Base-by-base conservation (phyloP, 164 flowering plant species). In the Buxus sempervirens region DNA sequence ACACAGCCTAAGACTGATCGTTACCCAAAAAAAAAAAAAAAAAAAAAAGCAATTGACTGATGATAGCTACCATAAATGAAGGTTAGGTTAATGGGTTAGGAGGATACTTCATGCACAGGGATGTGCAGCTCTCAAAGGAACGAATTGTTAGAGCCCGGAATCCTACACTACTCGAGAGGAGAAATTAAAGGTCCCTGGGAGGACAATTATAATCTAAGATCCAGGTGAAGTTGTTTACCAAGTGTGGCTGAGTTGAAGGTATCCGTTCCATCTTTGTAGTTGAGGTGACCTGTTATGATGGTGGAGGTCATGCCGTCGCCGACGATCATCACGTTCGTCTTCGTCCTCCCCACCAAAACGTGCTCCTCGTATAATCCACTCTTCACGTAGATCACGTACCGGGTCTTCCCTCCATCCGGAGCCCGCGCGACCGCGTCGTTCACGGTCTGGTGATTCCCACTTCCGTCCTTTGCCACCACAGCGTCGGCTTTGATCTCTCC, bases 181-280 rank as follows among this genome's bases (percentile, higher is more conserved):
- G n/a, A n/a, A n/a, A n/a, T n/a, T n/a, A n/a, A n/a, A n/a, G n/a
- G n/a, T n/a, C n/a, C n/a, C n/a, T n/a, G n/a, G n/a, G n/a, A n/a
- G n/a, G n/a, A n/a, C n/a, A n/a, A n/a, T n/a, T n/a, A n/a, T n/a
- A 32, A 32, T 3, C 38, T 32, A 32, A 3, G 38, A 32, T 32
- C 7, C 5, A 32, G 7, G 38, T 3, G 7, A 32, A 42, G 27
- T 12, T 63, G 5, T 24, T 73, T 70, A 80, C 82, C 77, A 24
- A 80, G 56, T 27, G 80, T 80, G 22, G 82, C 80, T 2, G 80
- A 80, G 1, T 64, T 69, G 72, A 74, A 80, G 57, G 82, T 80
- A 18, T 80, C 69, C 24, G 78, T 25, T 45, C 82, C 82, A 62
- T 77, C 82, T 16, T 65, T 67, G 0, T 59, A 70, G 21, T 74